Conservation (phyloP, 768 basidiomycete genomes). For the Lactarius sp. region DNA sequence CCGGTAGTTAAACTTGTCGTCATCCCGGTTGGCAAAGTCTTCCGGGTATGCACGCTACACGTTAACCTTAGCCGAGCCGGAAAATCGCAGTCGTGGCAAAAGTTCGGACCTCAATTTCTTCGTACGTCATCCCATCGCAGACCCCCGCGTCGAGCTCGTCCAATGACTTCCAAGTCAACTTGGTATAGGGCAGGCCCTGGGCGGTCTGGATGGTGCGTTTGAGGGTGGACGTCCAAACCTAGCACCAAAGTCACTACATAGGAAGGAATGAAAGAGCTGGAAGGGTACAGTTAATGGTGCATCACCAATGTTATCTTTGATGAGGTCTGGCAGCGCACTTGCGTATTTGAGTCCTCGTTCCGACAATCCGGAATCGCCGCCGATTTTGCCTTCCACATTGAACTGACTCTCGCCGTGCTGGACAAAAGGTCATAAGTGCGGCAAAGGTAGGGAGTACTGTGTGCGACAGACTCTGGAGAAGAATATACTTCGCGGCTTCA, state of each 20-base stretch:
- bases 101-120: slow-evolving; percentile 83
- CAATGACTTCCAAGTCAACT: slow-evolving; percentile 97
- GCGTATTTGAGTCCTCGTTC: slow-evolving; percentile 83
- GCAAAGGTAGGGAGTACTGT: slow-evolving; percentile 3
- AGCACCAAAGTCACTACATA: background rate
- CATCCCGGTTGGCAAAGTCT: slow-evolving; percentile 95
- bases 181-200: slow-evolving; percentile 72
- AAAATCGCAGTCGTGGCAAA: background rate
- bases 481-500: slow-evolving; percentile 95
- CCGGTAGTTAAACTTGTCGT: slow-evolving; percentile 99
- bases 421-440: slow-evolving; percentile 13
- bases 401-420: slow-evolving; percentile 98
- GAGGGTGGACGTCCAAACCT: slow-evolving; percentile 99
- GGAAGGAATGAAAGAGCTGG: background rate
- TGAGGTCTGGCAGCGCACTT: slow-evolving; percentile 74
- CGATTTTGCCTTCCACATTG: slow-evolving; percentile 95
- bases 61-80: background rate
- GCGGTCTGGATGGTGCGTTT: slow-evolving; percentile 90
- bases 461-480: slow-evolving; percentile 71
- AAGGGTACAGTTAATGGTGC: slow-evolving; percentile 71
- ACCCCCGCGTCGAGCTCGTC: slow-evolving; percentile 99
- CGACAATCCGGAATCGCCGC: slow-evolving; percentile 91
- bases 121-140: slow-evolving; percentile 99
- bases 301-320: slow-evolving; percentile 88
- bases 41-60: slow-evolving; percentile 88